Base-by-base conservation (phyloP, 83 land plant species). In the Thuja plicata region DNA sequence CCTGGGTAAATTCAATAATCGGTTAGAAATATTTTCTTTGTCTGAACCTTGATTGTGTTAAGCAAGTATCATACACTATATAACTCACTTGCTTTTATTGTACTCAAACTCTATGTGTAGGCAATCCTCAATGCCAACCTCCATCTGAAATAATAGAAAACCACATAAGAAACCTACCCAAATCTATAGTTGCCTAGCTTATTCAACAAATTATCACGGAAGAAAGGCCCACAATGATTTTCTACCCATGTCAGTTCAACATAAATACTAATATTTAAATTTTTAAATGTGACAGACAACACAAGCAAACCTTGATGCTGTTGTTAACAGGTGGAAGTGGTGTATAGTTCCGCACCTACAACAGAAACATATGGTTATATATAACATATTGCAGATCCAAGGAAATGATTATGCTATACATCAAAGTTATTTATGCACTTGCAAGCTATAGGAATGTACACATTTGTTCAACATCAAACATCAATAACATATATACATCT, bases 71-170 rank as follows among this genome's bases (percentile, higher is more conserved):
- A 43, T 34, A 11, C 50, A 54, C 46, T 60, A 85, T 57, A 43
- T 12, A 83, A 91, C 98, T 89, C 93, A 98, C 99, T 98, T 98
- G 99, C 97, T 97, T 93, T 98, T 98, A 88, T 90, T 95, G 92
- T 98, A 98, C 90, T 98, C 99, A 90, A 98, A 98, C 89, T 98
- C 99, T 87, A 98, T 98, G 80, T 98, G 99, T 66, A 98, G 89
- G 93, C 99, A 98, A 91, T 98, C 99, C 91, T 98, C 99, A 90
- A 98, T 98, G 41, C 99, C 99, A 87, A 98, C 99, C 89, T 98
- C 99, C 99, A 98, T 97, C 99, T 98, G 93, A 38, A 46, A 89
- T 90, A 54, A 88, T 35, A 76, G 55, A 38, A 32, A 86, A 60
- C n/a, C 57, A 50, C 37, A 84, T 46, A 84, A 84, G 86, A 32